These are phyloP conservation scores for Aspergillus caelatus DNA, from an alignment of 2,329 filamentous ascomycete genomes.

Conservation along the genomic window DNA sequence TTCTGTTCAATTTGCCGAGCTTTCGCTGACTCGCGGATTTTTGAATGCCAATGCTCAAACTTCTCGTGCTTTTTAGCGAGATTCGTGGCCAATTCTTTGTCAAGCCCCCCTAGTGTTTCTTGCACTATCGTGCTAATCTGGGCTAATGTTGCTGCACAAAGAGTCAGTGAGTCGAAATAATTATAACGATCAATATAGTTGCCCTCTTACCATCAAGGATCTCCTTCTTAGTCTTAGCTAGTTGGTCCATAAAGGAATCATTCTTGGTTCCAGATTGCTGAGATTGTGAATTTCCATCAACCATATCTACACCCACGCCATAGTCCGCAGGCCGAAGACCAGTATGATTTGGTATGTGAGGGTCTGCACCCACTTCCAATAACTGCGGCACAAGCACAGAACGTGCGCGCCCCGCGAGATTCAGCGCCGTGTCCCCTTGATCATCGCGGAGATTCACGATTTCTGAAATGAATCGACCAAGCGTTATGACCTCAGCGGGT, in stretches of 20 bases:
- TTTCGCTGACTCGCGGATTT: conserved; percentile 77
- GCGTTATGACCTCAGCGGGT: conserved; percentile 69
- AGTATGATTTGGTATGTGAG: conserved; percentile 87
- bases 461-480: conserved; percentile 93
- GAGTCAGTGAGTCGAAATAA: conserved; percentile 35
- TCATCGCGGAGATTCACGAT: conserved; percentile 96
- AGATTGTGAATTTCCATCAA: conserved; percentile 49
- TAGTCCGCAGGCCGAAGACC: conserved; percentile 91
- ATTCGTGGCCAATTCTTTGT: conserved; percentile 76
- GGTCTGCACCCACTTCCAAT: conserved; percentile 90
- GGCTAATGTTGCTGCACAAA: conserved; percentile 37
- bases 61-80: conserved; percentile 81
- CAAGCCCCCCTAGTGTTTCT: conserved; percentile 76
- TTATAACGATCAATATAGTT: not conserved
- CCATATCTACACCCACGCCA: conserved; percentile 75
- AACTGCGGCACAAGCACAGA: conserved; percentile 98
- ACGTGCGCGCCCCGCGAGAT: conserved; percentile 88
- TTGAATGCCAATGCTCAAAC: conserved; percentile 78
- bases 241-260: conserved; percentile 46
- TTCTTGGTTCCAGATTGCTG: conserved; percentile 50
- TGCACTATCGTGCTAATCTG: conserved; percentile 67
- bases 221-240: conserved; percentile 50
- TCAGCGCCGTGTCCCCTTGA: conserved; percentile 90
- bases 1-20: conserved; percentile 77
- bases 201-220: conserved; percentile 45